Base-by-base conservation (phyloP, 805 yeast genomes). In the Kazachstania viticola region DNA sequence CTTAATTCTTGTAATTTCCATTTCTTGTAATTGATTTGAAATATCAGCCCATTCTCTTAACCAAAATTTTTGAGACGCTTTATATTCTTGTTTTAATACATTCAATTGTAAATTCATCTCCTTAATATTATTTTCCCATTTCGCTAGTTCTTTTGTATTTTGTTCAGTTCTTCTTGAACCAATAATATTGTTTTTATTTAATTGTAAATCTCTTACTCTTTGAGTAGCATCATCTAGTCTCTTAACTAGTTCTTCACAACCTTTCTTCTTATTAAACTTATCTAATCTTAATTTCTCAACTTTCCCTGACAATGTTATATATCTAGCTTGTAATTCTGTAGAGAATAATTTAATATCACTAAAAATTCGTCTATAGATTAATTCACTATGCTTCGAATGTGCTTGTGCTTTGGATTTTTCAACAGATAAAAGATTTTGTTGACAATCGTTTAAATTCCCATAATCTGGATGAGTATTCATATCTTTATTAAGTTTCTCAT, bases 41-140 rank as follows among this genome's bases (percentile, higher is more conserved):
- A 51, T 27, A 12, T 29, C 38, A 7, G 46, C 44, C 61, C 61
- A 56, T 33, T 54, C 60, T 15, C 39, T 35, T 26, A 52, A 39
- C 56, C 60, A 56, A 32, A 40, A 49, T 21, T 42, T 45, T 32
- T 49, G 46, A 2, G 58, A 46, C 2, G 56, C 52, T 32, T 48
- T 52, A 31, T 46, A 51, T 33, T 56, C 60, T 17, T 49, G 51
- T 31, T 40, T 46, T 27, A 48, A 25, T 3, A 55, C 49, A 31
- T 46, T 49, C 16, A 52, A 29, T 35, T 54, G 52, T 15, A 37
- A 27, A 19, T 40, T 37, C 25, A 45, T 35, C 35, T 54, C 56
- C 11, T 41, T 42, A 2, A 38, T 38, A 21, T 45, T 44, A 17
- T 42, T 39, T 27, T 45, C 46, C 57, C 58, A 55, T 40, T 49